Conservation (phyloP, 2,329 filamentous ascomycete genomes). For the Nothophoma quercina region DNA sequence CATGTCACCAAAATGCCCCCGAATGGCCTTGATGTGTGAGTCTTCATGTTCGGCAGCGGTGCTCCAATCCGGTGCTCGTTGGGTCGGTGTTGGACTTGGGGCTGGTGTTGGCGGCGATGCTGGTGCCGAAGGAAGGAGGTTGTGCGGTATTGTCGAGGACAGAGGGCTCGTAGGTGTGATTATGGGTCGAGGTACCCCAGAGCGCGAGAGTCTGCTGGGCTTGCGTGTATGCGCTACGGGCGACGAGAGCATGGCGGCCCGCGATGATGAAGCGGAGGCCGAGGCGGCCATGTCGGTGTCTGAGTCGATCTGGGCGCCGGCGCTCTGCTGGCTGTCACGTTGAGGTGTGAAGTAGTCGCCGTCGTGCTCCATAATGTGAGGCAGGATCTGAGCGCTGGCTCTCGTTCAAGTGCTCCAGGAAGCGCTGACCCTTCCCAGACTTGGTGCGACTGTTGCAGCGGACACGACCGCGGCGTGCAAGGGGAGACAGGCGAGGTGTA, state of each 20-base stretch:
- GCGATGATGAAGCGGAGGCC: slow-evolving; percentile 43
- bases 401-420: slow-evolving; percentile 1
- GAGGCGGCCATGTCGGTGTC: slow-evolving; percentile 48
- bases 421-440: slow-evolving; percentile 11
- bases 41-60: slow-evolving; percentile 82
- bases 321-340: slow-evolving; percentile 29
- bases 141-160: slow-evolving; percentile 62
- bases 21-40: slow-evolving; percentile 78
- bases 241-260: slow-evolving; percentile 46
- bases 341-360: slow-evolving; percentile 43
- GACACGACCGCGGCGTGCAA: slow-evolving; percentile 12
- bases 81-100: slow-evolving; percentile 69
- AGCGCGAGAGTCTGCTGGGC: slow-evolving; percentile 51
- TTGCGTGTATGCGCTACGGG: slow-evolving; percentile 47
- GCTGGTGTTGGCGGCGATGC: slow-evolving; percentile 73
- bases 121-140: slow-evolving; percentile 69
- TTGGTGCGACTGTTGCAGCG: slow-evolving; percentile 10
- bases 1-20: slow-evolving; percentile 80
- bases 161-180: slow-evolving; percentile 61
- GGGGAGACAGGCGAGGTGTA: slow-evolving; percentile 4
- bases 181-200: slow-evolving; percentile 54
- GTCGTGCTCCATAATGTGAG: slow-evolving; percentile 41
- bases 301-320: slow-evolving; percentile 37
- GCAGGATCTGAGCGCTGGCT: slow-evolving; percentile 4
- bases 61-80: slow-evolving; percentile 75